phyloP scores from a whole-genome alignment of 306 rosid genomes.

The Comarum palustre region DNA sequence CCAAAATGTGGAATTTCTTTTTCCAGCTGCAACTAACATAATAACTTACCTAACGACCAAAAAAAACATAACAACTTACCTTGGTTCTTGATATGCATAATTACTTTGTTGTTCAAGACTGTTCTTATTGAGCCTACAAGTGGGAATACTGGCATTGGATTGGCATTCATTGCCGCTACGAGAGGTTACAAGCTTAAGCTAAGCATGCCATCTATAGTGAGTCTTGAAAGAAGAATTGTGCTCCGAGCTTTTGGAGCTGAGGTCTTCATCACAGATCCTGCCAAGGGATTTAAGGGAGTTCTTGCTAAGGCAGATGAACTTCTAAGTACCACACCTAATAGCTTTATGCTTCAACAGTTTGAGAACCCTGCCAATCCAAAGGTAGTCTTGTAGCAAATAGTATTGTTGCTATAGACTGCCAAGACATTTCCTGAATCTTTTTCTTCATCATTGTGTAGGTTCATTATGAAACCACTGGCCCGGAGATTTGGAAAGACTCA shows the following conservation, averaged over 20 bases:
- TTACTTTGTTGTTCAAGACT: constrained; percentile 40
- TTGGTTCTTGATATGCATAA: constrained; percentile 24
- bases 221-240: constrained; percentile 66
- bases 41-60: neutral
- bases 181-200: constrained; percentile 65
- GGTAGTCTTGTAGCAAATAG: constrained; percentile 26
- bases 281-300: constrained; percentile 49
- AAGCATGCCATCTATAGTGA: constrained; percentile 52
- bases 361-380: constrained; percentile 68
- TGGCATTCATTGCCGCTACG: constrained; percentile 67
- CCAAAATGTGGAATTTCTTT: constrained; percentile 18
- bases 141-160: constrained; percentile 83
- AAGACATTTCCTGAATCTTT: neutral
- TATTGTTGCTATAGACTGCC: constrained; percentile 3
- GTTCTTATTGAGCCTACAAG: constrained; percentile 70
- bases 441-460: constrained; percentile 33
- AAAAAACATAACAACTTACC: constrained; percentile 18
- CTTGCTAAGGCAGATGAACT: constrained; percentile 58
- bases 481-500: constrained; percentile 85
- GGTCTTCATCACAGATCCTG: constrained; percentile 62
- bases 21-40: constrained; percentile 12
- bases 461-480: constrained; percentile 88
- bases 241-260: constrained; percentile 80
- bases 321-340: constrained; percentile 43
- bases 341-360: constrained; percentile 51